Percentiles rank a stretch among this genome's conserved stretches.
Evolutionary conservation across 768 basidiomycete species (phyloP).

Genomic region (Phallus indusiatus): DNA sequence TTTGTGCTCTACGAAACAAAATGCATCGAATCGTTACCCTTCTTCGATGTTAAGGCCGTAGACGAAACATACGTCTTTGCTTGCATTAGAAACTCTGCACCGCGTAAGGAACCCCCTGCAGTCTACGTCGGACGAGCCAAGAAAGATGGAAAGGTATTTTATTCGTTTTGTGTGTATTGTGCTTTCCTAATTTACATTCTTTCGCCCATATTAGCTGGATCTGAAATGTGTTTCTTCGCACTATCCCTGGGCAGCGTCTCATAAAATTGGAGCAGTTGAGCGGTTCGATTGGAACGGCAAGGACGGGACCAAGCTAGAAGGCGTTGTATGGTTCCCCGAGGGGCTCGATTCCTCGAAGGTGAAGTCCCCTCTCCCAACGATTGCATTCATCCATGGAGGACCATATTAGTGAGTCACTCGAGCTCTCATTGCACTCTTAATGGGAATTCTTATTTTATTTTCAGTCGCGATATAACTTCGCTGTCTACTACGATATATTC

Average conservation of each 20-base stretch:
- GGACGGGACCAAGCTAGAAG: constrained; percentile 9
- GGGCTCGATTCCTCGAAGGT: constrained; percentile 1
- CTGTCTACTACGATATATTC: neutral
- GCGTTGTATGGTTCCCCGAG: constrained; percentile 7
- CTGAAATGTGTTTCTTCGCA: constrained; percentile 9
- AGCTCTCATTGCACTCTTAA: neutral
- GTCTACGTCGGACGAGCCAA: constrained; percentile 4
- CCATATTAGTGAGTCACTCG: constrained; percentile 6
- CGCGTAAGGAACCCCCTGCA: constrained; percentile 3
- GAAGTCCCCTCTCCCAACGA: constrained; percentile 8
- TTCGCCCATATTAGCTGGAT: neutral
- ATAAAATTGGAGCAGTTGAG: neutral
- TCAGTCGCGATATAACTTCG: constrained; percentile 7
- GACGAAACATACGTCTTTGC: constrained; percentile 7
- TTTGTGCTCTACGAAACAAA: neutral
- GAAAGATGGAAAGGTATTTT: neutral
- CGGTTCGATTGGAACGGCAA: constrained; percentile 6
- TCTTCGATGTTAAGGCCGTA: constrained; percentile 4
- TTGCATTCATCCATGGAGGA: constrained; percentile 9
- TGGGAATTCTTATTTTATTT: neutral
- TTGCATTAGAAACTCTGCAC: constrained; percentile 7
- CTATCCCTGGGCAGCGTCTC: constrained; percentile 1
- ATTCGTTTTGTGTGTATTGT: neutral
- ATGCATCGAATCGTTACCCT: neutral
- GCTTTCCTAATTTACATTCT: neutral